A percentile compares a stretch with the other conserved stretches of the same genome.
phyloP scores from a whole-genome alignment of 208 protist species.

The Leishmania gerbilli region DNA sequence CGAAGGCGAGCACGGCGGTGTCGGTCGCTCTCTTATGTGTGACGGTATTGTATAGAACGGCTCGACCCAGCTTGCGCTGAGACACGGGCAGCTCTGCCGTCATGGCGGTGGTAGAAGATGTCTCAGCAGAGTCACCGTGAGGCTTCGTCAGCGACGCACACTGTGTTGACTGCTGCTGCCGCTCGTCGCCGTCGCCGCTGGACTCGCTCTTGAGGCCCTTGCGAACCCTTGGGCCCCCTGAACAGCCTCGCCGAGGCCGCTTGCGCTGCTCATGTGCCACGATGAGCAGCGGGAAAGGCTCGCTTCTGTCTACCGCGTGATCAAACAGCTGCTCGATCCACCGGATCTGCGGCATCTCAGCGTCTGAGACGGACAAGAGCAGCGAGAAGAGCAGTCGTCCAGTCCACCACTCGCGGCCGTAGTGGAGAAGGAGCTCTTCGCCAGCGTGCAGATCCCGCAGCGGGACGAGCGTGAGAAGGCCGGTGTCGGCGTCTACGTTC shows the following conservation, averaged over 20 bases:
- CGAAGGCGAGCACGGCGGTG: slow-evolving; percentile 59
- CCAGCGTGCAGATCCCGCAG: slow-evolving; percentile 66
- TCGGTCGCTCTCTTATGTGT: slow-evolving; percentile 61
- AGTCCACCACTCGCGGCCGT: slow-evolving; percentile 90
- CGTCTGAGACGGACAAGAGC: slow-evolving; percentile 55
- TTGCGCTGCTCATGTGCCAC: slow-evolving; percentile 26
- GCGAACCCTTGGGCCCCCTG: neutral
- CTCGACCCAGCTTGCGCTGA: slow-evolving; percentile 1
- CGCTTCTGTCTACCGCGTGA: slow-evolving; percentile 42
- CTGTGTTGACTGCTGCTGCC: neutral
- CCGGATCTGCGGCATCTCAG: slow-evolving; percentile 49
- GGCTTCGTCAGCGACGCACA: neutral
- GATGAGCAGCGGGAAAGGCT: slow-evolving; percentile 61
- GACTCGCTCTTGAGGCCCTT: neutral
- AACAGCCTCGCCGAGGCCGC: neutral
- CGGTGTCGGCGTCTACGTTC: slow-evolving; percentile 48
- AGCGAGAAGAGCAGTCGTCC: slow-evolving; percentile 63
- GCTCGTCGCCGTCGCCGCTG: neutral
- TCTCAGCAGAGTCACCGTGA: neutral
- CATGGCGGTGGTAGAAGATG: neutral
- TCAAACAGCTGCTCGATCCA: slow-evolving; percentile 75
- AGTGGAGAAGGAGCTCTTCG: slow-evolving; percentile 83
- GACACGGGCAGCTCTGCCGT: neutral
- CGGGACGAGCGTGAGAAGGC: slow-evolving; percentile 62
- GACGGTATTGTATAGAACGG: slow-evolving; percentile 66